Evolutionary conservation across 225 moss, liverwort and hornwort species (phyloP).

Genomic region (Polytrichum formosum): DNA sequence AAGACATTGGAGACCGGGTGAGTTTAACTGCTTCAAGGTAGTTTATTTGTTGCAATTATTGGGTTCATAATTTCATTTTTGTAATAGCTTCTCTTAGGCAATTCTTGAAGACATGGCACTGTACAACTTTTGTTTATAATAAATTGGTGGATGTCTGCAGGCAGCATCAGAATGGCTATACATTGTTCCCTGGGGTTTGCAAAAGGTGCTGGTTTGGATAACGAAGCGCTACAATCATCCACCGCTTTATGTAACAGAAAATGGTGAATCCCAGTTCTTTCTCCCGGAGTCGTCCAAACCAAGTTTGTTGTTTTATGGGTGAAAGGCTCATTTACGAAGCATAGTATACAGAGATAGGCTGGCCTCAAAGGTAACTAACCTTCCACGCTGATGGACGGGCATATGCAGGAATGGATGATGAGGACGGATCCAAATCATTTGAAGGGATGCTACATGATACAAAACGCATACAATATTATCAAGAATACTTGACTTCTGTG

Average conservation of each 20-base stretch:
- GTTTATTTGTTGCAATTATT: neutral
- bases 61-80: neutral
- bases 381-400: neutral
- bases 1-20: slow-evolving; percentile 36
- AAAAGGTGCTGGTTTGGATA: slow-evolving; percentile 31
- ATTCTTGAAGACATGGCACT: neutral
- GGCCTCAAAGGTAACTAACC: neutral
- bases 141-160: slow-evolving; percentile 19
- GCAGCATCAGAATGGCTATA: slow-evolving; percentile 50
- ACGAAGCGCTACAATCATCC: slow-evolving; percentile 46
- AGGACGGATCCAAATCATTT: slow-evolving; percentile 31
- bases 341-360: neutral
- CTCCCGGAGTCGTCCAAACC: neutral
- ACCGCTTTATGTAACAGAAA: slow-evolving; percentile 39
- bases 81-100: neutral
- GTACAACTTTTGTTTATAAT: neutral
- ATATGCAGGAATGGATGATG: slow-evolving; percentile 67
- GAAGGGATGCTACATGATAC: slow-evolving; percentile 41
- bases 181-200: slow-evolving; percentile 58
- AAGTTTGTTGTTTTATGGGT: neutral
- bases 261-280: slow-evolving; percentile 22
- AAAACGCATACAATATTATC: slow-evolving; percentile 47
- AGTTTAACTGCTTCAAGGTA: neutral
- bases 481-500: slow-evolving; percentile 46
- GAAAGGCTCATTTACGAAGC: neutral